A percentile compares a stretch with the other conserved stretches of the same genome.
Evolutionary conservation across 2,329 filamentous ascomycete species (phyloP).

Genomic region (Dichotomopilus funicola): DNA sequence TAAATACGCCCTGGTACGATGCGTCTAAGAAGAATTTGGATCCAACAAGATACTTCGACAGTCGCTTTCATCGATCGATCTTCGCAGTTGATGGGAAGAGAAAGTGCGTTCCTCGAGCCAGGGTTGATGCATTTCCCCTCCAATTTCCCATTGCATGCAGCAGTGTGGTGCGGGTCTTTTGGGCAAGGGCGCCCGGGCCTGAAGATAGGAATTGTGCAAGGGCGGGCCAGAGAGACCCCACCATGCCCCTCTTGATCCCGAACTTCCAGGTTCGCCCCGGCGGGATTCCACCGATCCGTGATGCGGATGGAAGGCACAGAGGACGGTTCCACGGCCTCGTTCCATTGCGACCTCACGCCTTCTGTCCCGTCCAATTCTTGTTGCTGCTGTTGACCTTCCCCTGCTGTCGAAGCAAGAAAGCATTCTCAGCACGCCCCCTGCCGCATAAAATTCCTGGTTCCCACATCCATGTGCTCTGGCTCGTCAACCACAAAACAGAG

Average conservation of each 20-base stretch:
- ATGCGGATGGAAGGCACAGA: conserved; percentile 6
- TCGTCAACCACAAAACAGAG: conserved; percentile 6
- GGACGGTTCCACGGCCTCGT: not conserved
- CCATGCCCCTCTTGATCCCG: conserved; percentile 12
- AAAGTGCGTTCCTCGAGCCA: not conserved
- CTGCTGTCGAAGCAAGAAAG: not conserved
- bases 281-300: conserved; percentile 1
- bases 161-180: not conserved
- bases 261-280: conserved; percentile 1
- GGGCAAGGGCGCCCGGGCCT: not conserved
- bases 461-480: not conserved
- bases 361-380: not conserved
- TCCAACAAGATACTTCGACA: too few species aligned
- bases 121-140: conserved; percentile 10
- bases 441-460: not conserved
- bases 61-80: not conserved
- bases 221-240: conserved; percentile 8
- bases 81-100: not conserved
- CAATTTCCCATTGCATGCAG: conserved; percentile 14
- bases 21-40: too few species aligned
- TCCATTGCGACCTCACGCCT: not conserved
- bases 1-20: too few species aligned
- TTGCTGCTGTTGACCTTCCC: not conserved
- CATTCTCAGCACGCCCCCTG: not conserved
- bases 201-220: not conserved